A percentile compares a stretch with the other conserved stretches of the same genome.
Conservation (phyloP, 2,329 filamentous ascomycete species). For the Chrysoporthe austroafricana region DNA sequence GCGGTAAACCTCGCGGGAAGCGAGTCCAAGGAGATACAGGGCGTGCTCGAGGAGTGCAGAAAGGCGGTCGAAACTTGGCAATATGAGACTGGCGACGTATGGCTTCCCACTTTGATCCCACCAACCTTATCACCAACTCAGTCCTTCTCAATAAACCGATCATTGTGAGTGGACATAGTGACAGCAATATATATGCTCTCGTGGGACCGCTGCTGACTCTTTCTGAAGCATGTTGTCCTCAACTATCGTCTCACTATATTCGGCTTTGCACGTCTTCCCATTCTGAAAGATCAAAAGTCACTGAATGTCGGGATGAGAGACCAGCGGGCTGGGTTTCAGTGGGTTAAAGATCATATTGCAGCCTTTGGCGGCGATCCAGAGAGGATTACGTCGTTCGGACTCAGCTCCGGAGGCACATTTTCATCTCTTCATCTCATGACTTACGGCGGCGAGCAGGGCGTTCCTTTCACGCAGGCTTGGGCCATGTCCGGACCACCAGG, state of each 20-base stretch:
- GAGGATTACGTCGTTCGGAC: slow-evolving; percentile 32
- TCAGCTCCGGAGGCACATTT: slow-evolving; percentile 33
- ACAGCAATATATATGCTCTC: too few species aligned
- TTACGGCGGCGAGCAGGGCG: slow-evolving; percentile 37
- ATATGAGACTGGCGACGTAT: slow-evolving; percentile 35
- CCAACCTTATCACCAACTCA: slow-evolving; percentile 31
- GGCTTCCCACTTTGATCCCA: slow-evolving; percentile 36
- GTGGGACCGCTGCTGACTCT: too few species aligned
- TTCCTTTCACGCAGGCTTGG: slow-evolving; percentile 40
- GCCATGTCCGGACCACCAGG: slow-evolving; percentile 41
- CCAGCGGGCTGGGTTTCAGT: slow-evolving; percentile 34
- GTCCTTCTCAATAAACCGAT: slow-evolving; percentile 32
- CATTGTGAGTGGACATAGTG: slow-evolving; percentile 20
- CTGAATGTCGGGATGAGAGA: slow-evolving; percentile 36
- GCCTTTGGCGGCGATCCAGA: slow-evolving; percentile 36
- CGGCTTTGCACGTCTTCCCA: slow-evolving; percentile 35
- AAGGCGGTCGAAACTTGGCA: slow-evolving; percentile 32
- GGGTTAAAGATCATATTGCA: slow-evolving; percentile 37
- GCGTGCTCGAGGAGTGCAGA: slow-evolving; percentile 31
- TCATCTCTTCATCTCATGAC: slow-evolving; percentile 35
- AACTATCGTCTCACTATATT: slow-evolving; percentile 39
- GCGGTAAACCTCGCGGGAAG: slow-evolving; percentile 47
- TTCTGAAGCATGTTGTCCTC: slow-evolving; percentile 17
- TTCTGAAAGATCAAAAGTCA: slow-evolving; percentile 35
- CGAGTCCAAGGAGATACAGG: slow-evolving; percentile 38